phyloP scores from a whole-genome alignment of 805 yeast genomes.

The Saccharomycopsis selenospora region DNA sequence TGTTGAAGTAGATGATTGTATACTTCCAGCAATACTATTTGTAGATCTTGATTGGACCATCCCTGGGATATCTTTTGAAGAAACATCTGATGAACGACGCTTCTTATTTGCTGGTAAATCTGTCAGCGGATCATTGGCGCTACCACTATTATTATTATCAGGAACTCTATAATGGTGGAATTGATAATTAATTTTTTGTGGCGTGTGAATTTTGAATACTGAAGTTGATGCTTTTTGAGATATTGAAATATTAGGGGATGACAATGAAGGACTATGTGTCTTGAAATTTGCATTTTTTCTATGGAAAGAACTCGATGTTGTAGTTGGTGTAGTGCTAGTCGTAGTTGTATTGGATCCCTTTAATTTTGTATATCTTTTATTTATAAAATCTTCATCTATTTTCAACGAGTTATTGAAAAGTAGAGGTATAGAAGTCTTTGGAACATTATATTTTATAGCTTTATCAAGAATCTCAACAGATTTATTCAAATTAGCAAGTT shows the following conservation, averaged over 20 bases:
- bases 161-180: conserved; percentile 31
- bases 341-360: neutral
- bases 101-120: neutral
- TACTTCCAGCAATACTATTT: no score
- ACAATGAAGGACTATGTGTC: neutral
- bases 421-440: conserved; percentile 55
- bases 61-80: neutral
- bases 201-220: conserved; percentile 30
- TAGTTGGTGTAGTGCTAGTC: neutral
- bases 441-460: conserved; percentile 59
- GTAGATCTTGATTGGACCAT: no score
- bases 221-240: conserved; percentile 27
- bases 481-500: conserved; percentile 52
- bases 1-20: no score
- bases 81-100: neutral
- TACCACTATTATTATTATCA: neutral
- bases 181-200: conserved; percentile 30
- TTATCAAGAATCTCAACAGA: conserved; percentile 57
- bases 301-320: no score
- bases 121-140: neutral
- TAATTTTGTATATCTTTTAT: neutral
- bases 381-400: neutral
- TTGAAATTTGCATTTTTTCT: neutral
- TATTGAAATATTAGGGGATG: conserved; percentile 9
- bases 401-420: conserved; percentile 36